Conservation (phyloP, 2,329 filamentous ascomycete species). For the Xylaria sp. region DNA sequence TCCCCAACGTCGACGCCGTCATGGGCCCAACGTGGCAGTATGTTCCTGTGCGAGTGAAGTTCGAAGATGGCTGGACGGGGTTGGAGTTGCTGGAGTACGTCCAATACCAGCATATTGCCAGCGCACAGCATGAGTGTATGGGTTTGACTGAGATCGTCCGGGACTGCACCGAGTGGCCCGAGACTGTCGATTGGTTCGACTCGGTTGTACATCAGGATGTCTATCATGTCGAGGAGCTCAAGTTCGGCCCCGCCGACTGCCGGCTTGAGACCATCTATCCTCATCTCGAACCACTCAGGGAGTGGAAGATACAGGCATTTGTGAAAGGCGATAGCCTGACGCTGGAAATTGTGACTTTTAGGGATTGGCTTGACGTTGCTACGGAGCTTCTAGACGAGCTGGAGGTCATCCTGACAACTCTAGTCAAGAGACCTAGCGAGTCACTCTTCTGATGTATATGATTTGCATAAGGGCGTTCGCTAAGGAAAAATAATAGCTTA, state of each 20-base stretch:
- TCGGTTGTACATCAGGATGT: constrained; percentile 69
- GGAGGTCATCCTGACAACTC: constrained; percentile 52
- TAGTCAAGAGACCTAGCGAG: constrained; percentile 53
- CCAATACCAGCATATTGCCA: constrained; percentile 67
- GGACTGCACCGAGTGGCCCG: constrained; percentile 58
- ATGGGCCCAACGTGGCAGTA: constrained; percentile 75
- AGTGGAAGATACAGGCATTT: constrained; percentile 72
- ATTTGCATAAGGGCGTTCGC: neutral
- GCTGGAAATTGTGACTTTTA: constrained; percentile 69
- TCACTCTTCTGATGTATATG: constrained; percentile 43
- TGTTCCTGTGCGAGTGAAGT: constrained; percentile 69
- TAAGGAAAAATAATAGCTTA: neutral
- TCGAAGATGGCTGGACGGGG: constrained; percentile 62
- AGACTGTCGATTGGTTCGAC: constrained; percentile 59
- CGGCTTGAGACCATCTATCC: constrained; percentile 69
- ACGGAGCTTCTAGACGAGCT: constrained; percentile 62
- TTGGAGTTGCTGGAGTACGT: constrained; percentile 63
- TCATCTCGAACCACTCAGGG: constrained; percentile 63
- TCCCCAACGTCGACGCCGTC: constrained; percentile 65
- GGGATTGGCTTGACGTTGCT: constrained; percentile 64
- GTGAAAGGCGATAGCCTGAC: constrained; percentile 61
- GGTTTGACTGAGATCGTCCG: constrained; percentile 64
- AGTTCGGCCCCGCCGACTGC: constrained; percentile 51
- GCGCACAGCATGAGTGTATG: constrained; percentile 64
- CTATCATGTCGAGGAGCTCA: constrained; percentile 67